Evolutionary conservation across 2,329 filamentous ascomycete species (phyloP).

Genomic region (Zymoseptoria passerinii): DNA sequence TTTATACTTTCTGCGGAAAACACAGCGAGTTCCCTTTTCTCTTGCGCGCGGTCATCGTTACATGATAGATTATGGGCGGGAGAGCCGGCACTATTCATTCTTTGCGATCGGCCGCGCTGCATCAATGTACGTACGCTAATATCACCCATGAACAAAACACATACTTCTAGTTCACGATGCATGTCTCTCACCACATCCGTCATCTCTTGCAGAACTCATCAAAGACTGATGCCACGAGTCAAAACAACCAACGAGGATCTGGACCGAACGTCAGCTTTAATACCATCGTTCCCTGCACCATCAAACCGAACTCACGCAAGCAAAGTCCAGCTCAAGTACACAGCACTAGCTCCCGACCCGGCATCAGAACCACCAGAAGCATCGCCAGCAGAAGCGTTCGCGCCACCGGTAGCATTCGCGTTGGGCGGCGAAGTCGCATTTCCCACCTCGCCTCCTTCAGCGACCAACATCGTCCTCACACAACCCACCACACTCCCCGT

Average conservation of each 20-base stretch:
- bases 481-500: too few species aligned
- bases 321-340: not conserved
- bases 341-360: not conserved
- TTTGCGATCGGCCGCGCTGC: not conserved
- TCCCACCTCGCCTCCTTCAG: too few species aligned
- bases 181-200: too few species aligned
- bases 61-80: not conserved
- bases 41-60: not conserved
- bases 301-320: not conserved
- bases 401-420: too few species aligned
- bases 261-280: too few species aligned
- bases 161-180: not conserved
- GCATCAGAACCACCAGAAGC: too few species aligned
- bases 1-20: not conserved
- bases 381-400: too few species aligned
- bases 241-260: too few species aligned
- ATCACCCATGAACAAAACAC: not conserved
- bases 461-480: too few species aligned
- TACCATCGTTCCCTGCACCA: too few species aligned
- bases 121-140: not conserved
- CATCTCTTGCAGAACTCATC: not conserved
- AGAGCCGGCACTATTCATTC: not conserved
- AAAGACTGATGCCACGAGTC: too few species aligned
- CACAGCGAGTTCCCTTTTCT: not conserved
- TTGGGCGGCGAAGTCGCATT: too few species aligned